Evolutionary conservation across 1,139 yeast species (phyloP).

Genomic region (Candida sojae): DNA sequence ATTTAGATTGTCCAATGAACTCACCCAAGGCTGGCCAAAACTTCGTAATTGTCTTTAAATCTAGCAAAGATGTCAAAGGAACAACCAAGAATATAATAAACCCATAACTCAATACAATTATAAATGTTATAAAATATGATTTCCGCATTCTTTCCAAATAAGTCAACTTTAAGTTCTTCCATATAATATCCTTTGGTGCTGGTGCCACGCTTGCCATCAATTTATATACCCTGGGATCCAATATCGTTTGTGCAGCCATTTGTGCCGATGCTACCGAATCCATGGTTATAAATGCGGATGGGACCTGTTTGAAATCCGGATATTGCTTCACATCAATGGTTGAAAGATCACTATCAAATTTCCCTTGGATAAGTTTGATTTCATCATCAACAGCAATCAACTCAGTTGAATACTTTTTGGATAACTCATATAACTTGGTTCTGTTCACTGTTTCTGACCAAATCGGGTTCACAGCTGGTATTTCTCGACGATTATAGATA

Average conservation of each 20-base stretch:
- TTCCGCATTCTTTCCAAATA: constrained; percentile 55
- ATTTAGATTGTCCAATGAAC: constrained; percentile 55
- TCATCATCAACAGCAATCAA: constrained; percentile 28
- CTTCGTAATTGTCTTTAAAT: constrained; percentile 66
- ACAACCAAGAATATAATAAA: constrained; percentile 72
- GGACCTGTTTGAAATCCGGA: constrained; percentile 42
- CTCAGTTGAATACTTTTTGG: constrained; percentile 21
- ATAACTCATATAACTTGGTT: constrained; percentile 11
- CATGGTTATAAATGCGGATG: constrained; percentile 80
- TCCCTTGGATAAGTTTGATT: constrained; percentile 31
- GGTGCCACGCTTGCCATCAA: constrained; percentile 74
- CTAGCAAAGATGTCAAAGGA: constrained; percentile 70
- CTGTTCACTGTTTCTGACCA: constrained; percentile 9
- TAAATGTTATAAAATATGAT: constrained; percentile 58
- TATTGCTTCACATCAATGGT: constrained; percentile 28
- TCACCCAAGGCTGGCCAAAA: constrained; percentile 76
- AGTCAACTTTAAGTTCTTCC: constrained; percentile 71
- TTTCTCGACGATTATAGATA: constrained; percentile 29
- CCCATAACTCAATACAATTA: constrained; percentile 63
- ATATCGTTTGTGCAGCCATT: constrained; percentile 81
- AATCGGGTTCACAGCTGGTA: constrained; percentile 33
- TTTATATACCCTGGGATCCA: constrained; percentile 76
- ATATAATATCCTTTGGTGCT: constrained; percentile 76
- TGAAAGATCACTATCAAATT: constrained; percentile 27
- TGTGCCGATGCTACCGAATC: constrained; percentile 84